Base-by-base conservation (phyloP, 2,329 filamentous ascomycete genomes). In the Aspergillus sp. region DNA sequence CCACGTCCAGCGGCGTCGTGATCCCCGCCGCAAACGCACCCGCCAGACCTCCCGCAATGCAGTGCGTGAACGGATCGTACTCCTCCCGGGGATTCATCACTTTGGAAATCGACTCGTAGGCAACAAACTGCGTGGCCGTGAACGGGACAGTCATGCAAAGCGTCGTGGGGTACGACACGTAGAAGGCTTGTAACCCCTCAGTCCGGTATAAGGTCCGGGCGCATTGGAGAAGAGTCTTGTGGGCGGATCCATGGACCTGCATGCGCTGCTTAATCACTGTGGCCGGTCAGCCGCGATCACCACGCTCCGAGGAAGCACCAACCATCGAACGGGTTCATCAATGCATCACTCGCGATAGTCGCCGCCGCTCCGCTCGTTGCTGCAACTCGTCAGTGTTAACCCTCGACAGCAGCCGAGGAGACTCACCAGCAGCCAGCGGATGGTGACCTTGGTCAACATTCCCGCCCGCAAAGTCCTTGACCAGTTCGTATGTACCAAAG, bases 251-350 rank as follows among this genome's bases (percentile, higher is more conserved):
- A 58, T 94, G 85, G 38, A 98, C 83, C 63, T 98, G 91, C 91
- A 98, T 98, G 51, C 91, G 84, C 63, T 98, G 91, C 67, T 98
- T 98, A 69, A 98, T 94, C 41, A 98, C 91, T 95, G 52, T 17
- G 5, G 17, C 10, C n/a, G 29, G 15, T 31, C 8, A 26, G 24
- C 26, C 28, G 29, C 36, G 29, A 28, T 12, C 24, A 26, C 16
- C 7, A 8, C 7, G 12, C 4, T 8, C 14, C 37, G 15, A 29
- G 15, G 15, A 26, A 13, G 7, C 19, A 56, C 75, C 52, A 73
- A 94, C 86, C 86, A 66, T 98, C 91, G 58, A 98, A 98, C 14
- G 91, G 91, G 57, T 96, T 98, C 91, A 98, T 98, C 45, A 98
- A 77, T 34, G 91, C 91, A 68, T 98, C 91, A 59, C 88, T 95